phyloP scores from a whole-genome alignment of 352 stramenopile species.

The Thraustotheca clavata region DNA sequence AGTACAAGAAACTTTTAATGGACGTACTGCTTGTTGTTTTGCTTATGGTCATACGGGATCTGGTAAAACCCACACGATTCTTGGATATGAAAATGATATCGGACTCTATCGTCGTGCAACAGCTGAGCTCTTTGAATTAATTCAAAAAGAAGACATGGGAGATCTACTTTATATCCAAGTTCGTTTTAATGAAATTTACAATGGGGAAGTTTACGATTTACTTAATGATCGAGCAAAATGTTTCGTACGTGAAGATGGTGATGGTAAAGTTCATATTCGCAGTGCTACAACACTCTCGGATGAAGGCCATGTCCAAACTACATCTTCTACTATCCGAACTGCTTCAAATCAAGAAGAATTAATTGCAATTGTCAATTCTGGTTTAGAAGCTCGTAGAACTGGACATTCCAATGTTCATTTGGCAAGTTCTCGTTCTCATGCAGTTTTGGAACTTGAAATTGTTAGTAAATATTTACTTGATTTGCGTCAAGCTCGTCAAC shows the following conservation, averaged over 20 bases:
- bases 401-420: conserved; percentile 43
- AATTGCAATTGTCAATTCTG: conserved; percentile 24
- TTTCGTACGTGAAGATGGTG: conserved; percentile 37
- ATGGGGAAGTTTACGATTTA: conserved; percentile 43
- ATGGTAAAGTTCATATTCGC: conserved; percentile 40
- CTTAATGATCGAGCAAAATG: conserved; percentile 33
- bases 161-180: conserved; percentile 33
- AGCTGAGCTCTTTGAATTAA: conserved; percentile 28
- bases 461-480: conserved; percentile 31
- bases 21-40: conserved; percentile 41
- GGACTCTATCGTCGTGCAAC: conserved; percentile 35
- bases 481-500: conserved; percentile 25
- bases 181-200: conserved; percentile 50
- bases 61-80: conserved; percentile 60
- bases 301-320: conserved; percentile 34
- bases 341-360: conserved; percentile 26
- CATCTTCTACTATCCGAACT: conserved; percentile 25
- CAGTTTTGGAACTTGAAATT: conserved; percentile 42
- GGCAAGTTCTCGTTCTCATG: conserved; percentile 42
- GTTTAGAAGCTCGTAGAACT: conserved; percentile 25
- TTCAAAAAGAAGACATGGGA: background rate
- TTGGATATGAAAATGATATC: conserved; percentile 33
- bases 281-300: conserved; percentile 36
- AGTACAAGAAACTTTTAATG: conserved; percentile 23
- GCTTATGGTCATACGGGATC: conserved; percentile 49